Conservation (phyloP, 345 rosid genomes). For the Hevea brasiliensis region DNA sequence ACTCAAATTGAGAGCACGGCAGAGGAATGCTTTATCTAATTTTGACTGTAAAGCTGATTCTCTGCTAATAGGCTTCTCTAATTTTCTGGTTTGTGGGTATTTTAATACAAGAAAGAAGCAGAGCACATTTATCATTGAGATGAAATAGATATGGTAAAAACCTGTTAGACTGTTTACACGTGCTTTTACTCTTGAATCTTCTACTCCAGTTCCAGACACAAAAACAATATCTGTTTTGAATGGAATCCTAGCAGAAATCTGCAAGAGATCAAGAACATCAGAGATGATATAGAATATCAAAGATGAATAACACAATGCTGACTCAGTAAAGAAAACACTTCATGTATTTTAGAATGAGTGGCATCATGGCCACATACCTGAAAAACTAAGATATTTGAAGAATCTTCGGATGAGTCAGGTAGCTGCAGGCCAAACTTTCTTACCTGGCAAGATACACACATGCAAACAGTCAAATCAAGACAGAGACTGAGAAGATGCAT, state of each 20-base stretch:
- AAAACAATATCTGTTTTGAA: constrained; percentile 70
- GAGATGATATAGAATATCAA: constrained; percentile 12
- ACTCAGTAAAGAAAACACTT: constrained; percentile 18
- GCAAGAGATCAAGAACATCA: constrained; percentile 19
- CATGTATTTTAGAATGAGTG: constrained; percentile 2
- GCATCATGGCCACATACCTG: constrained; percentile 51
- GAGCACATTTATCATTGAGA: constrained; percentile 8
- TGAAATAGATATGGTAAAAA: constrained; percentile 27
- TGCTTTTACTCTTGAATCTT: constrained; percentile 46
- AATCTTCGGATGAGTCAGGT: constrained; percentile 55
- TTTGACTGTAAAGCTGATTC: background rate
- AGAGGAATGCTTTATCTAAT: background rate
- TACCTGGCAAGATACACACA: constrained; percentile 39
- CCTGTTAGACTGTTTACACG: constrained; percentile 75
- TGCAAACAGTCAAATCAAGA: background rate
- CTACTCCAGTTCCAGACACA: constrained; percentile 54
- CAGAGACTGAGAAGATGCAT: background rate
- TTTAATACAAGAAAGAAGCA: constrained; percentile 4
- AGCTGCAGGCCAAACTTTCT: constrained; percentile 50
- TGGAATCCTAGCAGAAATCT: constrained; percentile 70
- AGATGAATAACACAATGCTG: constrained; percentile 4
- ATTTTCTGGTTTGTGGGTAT: too few species aligned
- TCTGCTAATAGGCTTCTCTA: too few species aligned
- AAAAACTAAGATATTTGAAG: constrained; percentile 66
- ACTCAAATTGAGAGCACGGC: background rate